Evolutionary conservation across 2,329 filamentous ascomycete species (phyloP), one percentile per base, ranked within the genome.

Genomic region (Cladosporium sphaerospermum): DNA sequence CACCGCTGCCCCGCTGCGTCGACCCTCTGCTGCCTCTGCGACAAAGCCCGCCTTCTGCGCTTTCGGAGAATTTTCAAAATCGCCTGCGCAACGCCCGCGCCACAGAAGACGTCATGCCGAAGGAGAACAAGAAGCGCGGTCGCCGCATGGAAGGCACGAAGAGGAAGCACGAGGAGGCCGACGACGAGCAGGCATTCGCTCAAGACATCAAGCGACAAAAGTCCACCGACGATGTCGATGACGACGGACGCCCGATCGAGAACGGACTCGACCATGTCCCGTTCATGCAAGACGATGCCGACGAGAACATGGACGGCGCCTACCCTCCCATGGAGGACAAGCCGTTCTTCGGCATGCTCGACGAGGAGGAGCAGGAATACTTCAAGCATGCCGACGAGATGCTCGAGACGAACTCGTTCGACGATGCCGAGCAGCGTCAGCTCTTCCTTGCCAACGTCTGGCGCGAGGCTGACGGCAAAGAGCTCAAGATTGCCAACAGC

Each of bases 401-500:
- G 73, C 83, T 99, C 55, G 91, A 96, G 69, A 72, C 89, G 61
- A 93, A 97, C 72, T 83, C 92, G 67, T 97, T 97, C 68, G 82
- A 81, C 39, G 83, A 84, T 37, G 69, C 82, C 49, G 89, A 96
- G 61, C 75, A 77, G 59, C 71, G 74, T 52, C 59, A 63, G 8
- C 62, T 74, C 16, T 79, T 79, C 62, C 68, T 97, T 44, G 82
- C 85, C 56, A 95, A 86, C 69, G 87, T 97, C 48, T 95, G 88
- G 71, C 79, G 81, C 60, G 92, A 97, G 71, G 90, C 91, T 0
- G 78, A 84, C 56, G 90, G 89, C 56, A 97, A 97, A 72, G 93
- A 97, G 70, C 77, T 99, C 65, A 99, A 97, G 77, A 82, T 99
- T 57, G 91, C 91, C 19, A 93, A 89, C 73, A 96, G 90, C 69